These are phyloP conservation scores for Pestalotiopsis sp. DNA, from an alignment of 2,329 filamentous ascomycete genomes.

Conservation along the genomic window DNA sequence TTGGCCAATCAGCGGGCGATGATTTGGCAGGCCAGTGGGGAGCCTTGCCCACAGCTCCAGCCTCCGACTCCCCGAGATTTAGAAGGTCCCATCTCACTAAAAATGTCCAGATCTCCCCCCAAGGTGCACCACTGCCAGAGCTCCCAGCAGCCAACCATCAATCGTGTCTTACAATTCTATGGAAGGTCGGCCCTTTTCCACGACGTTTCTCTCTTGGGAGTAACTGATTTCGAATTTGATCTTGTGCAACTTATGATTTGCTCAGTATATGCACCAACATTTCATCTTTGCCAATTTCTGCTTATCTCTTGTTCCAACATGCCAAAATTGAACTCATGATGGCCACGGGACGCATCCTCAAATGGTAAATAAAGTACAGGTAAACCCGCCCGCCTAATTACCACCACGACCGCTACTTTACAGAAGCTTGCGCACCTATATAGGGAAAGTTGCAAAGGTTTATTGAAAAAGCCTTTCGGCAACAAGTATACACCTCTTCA, in stretches of 20 bases:
- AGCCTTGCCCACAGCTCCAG: neutral
- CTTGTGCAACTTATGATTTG: neutral
- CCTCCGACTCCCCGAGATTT: neutral
- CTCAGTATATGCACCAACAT: neutral
- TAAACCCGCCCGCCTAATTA: no score
- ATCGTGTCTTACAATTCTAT: neutral
- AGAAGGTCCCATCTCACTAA: neutral
- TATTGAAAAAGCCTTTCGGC: no score
- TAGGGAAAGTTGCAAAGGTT: no score
- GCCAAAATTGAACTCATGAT: no score
- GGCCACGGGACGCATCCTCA: no score
- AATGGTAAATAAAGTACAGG: no score
- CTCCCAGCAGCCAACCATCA: neutral
- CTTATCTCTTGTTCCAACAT: no score
- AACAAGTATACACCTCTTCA: neutral
- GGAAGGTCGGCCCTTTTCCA: neutral
- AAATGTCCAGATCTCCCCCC: neutral
- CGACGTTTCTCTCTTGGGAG: neutral
- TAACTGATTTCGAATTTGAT: neutral
- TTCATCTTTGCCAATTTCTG: neutral
- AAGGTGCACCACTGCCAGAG: neutral
- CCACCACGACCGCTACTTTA: no score
- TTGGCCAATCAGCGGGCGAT: slow-evolving; percentile 8
- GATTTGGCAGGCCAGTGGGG: slow-evolving; percentile 4
- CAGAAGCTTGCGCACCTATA: no score